These are phyloP conservation scores for Trichoderma sp. DNA, from an alignment of 2,329 filamentous ascomycete genomes.

Conservation along the genomic window DNA sequence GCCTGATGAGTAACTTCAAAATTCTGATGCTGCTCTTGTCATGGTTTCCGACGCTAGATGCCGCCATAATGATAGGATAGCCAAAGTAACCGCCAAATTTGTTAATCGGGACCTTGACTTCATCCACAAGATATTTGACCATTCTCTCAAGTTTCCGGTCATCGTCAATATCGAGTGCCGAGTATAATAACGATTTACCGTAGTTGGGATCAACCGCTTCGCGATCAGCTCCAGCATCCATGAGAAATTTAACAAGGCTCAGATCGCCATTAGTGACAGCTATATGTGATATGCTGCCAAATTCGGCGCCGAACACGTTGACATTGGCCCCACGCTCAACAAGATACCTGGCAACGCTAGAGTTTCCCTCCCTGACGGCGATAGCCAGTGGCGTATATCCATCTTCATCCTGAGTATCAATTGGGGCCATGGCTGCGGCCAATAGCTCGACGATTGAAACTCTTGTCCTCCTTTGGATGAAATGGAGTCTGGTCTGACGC, in stretches of 20 bases:
- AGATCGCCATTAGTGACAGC: not conserved
- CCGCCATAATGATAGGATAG: not conserved
- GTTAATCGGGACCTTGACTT: not conserved
- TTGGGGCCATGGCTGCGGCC: not conserved
- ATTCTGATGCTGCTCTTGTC: too few relatives aligned
- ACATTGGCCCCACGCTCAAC: not conserved
- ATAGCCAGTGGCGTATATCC: not conserved
- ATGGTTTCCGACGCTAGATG: too few relatives aligned
- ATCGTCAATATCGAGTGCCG: not conserved
- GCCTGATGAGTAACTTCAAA: not conserved
- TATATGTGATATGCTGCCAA: not conserved
- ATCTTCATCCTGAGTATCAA: not conserved
- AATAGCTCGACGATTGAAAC: not conserved
- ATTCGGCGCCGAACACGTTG: not conserved
- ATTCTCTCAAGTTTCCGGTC: not conserved
- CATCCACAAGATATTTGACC: not conserved
- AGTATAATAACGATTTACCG: not conserved
- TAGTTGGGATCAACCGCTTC: not conserved
- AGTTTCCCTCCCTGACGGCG: not conserved
- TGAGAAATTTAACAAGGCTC: not conserved
- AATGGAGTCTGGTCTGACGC: not conserved
- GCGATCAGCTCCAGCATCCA: not conserved
- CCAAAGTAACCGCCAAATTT: not conserved
- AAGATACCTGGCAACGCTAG: not conserved
- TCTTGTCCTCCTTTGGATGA: not conserved